These are phyloP conservation scores for Umbellularia californica DNA, from an alignment of 164 flowering plant genomes.

Conservation along the genomic window DNA sequence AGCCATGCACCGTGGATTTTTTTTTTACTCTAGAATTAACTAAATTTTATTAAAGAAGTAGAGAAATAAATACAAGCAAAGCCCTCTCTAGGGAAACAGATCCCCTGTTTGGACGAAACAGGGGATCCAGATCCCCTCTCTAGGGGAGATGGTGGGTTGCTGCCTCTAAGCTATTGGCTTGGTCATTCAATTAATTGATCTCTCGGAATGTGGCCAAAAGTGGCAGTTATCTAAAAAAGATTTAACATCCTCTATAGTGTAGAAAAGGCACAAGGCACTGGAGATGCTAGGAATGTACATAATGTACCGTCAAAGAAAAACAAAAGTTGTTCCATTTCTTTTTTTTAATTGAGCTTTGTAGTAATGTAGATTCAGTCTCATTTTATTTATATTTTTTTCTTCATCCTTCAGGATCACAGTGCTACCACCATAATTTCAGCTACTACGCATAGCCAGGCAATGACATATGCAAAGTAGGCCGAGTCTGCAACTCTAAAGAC, in stretches of 20 bases:
- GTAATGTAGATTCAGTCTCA: background rate
- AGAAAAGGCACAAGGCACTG: background rate
- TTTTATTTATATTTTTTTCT: background rate
- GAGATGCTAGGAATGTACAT: no score
- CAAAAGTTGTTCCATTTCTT: background rate
- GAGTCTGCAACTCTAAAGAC: constrained; percentile 35
- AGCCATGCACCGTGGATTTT: background rate
- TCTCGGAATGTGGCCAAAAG: background rate
- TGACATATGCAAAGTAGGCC: constrained; percentile 61
- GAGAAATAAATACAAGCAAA: no score
- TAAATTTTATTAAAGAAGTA: no score
- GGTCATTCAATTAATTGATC: no score
- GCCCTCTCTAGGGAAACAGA: no score
- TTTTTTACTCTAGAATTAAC: no score
- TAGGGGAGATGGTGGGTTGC: no score
- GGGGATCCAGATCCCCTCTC: no score
- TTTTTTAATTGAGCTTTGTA: background rate
- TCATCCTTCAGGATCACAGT: constrained; percentile 35
- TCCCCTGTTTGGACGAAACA: no score
- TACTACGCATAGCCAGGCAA: constrained; percentile 61
- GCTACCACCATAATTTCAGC: constrained; percentile 25
- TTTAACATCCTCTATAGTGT: background rate
- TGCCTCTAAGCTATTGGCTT: no score
- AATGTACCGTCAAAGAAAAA: background rate
- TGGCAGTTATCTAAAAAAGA: background rate